Conservation (phyloP, 1,284 basidiomycete species). For the Austropuccinia psidii region DNA sequence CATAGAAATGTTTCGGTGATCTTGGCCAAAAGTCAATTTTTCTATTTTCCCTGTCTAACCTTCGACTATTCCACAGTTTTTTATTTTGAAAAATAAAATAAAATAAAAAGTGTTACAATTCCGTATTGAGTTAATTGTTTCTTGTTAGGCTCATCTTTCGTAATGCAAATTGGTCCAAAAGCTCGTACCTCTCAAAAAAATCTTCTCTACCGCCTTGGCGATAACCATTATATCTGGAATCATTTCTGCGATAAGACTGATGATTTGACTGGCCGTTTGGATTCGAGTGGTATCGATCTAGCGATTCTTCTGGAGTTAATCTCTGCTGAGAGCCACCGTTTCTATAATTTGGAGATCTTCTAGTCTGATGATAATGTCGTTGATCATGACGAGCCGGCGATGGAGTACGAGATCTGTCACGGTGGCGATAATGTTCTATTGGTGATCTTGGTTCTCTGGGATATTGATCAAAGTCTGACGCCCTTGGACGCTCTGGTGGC, state of each 20-base stretch:
- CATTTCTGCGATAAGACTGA: neutral
- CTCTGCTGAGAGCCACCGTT: neutral
- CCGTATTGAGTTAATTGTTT: no score
- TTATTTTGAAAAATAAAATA: neutral
- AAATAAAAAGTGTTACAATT: no score
- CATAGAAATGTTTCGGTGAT: conserved; percentile 11
- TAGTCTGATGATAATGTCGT: neutral
- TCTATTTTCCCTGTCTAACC: conserved; percentile 18
- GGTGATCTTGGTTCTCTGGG: no score
- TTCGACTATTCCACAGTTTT: neutral
- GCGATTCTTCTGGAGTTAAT: conserved; percentile 16
- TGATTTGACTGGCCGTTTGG: neutral
- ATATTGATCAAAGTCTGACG: neutral
- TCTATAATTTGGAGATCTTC: conserved; percentile 18
- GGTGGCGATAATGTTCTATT: no score
- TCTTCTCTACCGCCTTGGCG: conserved; percentile 25
- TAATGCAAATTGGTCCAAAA: no score
- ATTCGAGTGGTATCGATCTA: neutral
- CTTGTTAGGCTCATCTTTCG: no score
- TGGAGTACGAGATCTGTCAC: no score
- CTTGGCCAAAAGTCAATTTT: conserved; percentile 12
- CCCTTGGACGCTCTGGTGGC: neutral
- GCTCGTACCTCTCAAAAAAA: conserved; percentile 26
- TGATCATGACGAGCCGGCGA: no score
- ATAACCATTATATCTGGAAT: conserved; percentile 1